A percentile compares a stretch with the other conserved stretches of the same genome.
phyloP scores from a whole-genome alignment of 1,284 basidiomycete species.

The Malassezia globosa region DNA sequence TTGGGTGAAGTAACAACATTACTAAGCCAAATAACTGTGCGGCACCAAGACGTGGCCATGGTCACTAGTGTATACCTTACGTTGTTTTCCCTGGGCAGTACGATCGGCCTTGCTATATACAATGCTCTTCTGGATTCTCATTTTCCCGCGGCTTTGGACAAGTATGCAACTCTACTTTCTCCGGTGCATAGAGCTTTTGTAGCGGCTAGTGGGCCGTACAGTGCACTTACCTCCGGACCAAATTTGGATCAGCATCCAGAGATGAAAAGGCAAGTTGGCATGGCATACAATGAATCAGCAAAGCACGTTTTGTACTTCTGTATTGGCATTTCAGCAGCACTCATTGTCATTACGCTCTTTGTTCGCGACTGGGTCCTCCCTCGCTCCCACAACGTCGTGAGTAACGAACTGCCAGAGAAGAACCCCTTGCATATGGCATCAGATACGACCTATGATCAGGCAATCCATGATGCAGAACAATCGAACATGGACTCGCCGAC shows the following conservation, averaged over 20 bases:
- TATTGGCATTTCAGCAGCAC: constrained; percentile 30
- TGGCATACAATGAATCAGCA: constrained; percentile 36
- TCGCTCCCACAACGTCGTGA: constrained; percentile 41
- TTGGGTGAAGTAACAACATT: constrained; percentile 39
- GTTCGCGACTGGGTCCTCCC: constrained; percentile 34
- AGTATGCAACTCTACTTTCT: constrained; percentile 19
- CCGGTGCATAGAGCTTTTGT: neutral
- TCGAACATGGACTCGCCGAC: no score
- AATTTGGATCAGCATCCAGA: constrained; percentile 10
- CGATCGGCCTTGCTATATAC: constrained; percentile 35
- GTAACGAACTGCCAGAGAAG: constrained; percentile 37
- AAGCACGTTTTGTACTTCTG: constrained; percentile 32
- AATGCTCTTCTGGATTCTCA: constrained; percentile 30
- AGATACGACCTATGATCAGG: constrained; percentile 6
- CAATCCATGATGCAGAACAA: neutral
- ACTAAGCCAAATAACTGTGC: constrained; percentile 41
- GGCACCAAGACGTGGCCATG: constrained; percentile 44
- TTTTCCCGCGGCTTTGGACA: constrained; percentile 16
- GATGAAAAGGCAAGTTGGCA: constrained; percentile 16
- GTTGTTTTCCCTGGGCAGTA: constrained; percentile 37
- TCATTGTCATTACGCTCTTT: constrained; percentile 27
- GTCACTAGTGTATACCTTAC: constrained; percentile 45
- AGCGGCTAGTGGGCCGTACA: constrained; percentile 9
- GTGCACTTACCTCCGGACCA: constrained; percentile 26
- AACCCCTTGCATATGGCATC: neutral